These are phyloP conservation scores for Lathyrus sativus DNA, from an alignment of 306 rosid genomes.

Conservation along the genomic window DNA sequence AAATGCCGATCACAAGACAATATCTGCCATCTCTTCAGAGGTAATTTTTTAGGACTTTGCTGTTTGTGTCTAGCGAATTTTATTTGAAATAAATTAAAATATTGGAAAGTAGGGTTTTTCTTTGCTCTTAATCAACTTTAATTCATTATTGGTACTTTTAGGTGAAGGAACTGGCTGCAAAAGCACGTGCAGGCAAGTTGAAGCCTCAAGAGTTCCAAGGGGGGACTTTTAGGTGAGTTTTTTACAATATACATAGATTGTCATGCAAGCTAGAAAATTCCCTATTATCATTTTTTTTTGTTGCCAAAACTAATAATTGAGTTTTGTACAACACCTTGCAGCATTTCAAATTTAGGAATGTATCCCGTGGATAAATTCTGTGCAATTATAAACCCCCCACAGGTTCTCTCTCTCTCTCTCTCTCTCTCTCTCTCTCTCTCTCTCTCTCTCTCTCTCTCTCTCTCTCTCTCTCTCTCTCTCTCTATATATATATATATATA, in stretches of 20 bases:
- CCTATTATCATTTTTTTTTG: constrained; percentile 1
- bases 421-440: too few species aligned
- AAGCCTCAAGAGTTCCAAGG: constrained; percentile 93
- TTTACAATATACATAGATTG: constrained; percentile 13
- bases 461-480: too few species aligned
- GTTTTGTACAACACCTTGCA: constrained; percentile 47
- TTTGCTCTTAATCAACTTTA: constrained; percentile 24
- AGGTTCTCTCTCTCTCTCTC: constrained; percentile 60
- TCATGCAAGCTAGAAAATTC: constrained; percentile 21
- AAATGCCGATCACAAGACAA: constrained; percentile 92
- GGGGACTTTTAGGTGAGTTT: constrained; percentile 88
- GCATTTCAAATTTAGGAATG: constrained; percentile 99
- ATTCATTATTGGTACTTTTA: constrained; percentile 40
- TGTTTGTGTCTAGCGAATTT: constrained; percentile 24
- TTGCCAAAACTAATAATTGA: constrained; percentile 33
- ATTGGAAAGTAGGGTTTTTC: constrained; percentile 29
- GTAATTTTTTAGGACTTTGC: constrained; percentile 41
- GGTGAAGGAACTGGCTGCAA: constrained; percentile 91
- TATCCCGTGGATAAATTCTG: constrained; percentile 93
- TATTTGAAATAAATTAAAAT: constrained; percentile 17
- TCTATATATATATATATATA: too few species aligned
- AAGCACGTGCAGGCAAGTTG: constrained; percentile 89
- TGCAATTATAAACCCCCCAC: constrained; percentile 98
- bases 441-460: too few species aligned
- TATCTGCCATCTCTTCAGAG: constrained; percentile 86